Evolutionary conservation across 2,329 filamentous ascomycete genomes (phyloP).

Genomic region (Graphilbum fragrans): DNA sequence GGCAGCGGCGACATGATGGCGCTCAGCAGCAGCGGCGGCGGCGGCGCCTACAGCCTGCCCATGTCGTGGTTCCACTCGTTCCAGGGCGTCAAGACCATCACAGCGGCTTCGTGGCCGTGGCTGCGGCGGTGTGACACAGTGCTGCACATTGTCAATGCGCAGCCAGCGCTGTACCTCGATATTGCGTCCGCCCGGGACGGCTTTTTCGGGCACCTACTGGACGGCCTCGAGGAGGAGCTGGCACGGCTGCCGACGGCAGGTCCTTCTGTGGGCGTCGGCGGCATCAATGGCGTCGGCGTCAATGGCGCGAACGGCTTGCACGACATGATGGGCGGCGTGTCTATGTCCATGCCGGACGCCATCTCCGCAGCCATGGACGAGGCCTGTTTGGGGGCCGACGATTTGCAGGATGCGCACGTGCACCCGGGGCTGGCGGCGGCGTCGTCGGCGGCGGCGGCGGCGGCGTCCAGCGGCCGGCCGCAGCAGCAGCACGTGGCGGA

Average conservation of each 20-base stretch:
- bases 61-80: conserved; percentile 56
- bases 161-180: conserved; percentile 49
- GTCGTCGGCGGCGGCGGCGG: not conserved
- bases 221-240: conserved; percentile 45
- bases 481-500: conserved; percentile 15
- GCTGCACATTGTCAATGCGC: conserved; percentile 50
- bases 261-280: not conserved
- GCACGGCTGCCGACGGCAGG: conserved; percentile 14
- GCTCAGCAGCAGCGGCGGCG: not conserved
- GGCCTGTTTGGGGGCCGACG: too few species aligned
- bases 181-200: conserved; percentile 38
- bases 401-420: too few species aligned
- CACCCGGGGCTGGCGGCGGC: too few species aligned
- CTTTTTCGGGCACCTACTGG: conserved; percentile 50
- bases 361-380: too few species aligned
- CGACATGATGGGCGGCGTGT: too few species aligned
- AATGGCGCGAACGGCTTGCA: too few species aligned
- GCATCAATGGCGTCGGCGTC: not conserved
- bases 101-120: conserved; percentile 53
- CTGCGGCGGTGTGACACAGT: conserved; percentile 45
- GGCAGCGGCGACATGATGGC: not conserved
- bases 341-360: too few species aligned
- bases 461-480: not conserved
- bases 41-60: conserved; percentile 41
- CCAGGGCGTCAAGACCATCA: conserved; percentile 54